A percentile compares a stretch with the other conserved stretches of the same genome.
Evolutionary conservation across 169 alveolate species (phyloP).

Genomic region (Plasmodium vivax): DNA sequence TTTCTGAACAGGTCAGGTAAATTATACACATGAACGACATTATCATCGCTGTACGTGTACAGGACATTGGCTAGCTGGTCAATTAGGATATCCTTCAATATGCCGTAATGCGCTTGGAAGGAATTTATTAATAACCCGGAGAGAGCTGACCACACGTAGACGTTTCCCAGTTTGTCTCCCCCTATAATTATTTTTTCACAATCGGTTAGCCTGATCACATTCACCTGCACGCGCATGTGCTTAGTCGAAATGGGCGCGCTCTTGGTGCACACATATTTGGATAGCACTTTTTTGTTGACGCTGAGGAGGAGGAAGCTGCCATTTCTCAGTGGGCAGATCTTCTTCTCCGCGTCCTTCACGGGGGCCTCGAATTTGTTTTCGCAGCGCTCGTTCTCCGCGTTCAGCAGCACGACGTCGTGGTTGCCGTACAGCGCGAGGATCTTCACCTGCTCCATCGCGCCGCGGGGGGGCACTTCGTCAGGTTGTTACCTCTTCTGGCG

Average conservation of each 20-base stretch:
- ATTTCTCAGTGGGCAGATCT: slow-evolving; percentile 40
- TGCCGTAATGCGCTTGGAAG: slow-evolving; percentile 73
- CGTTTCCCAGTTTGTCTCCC: slow-evolving; percentile 68
- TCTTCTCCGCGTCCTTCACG: slow-evolving; percentile 62
- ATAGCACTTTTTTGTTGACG: slow-evolving; percentile 39
- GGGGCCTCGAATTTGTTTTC: slow-evolving; percentile 50
- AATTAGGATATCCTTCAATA: slow-evolving; percentile 48
- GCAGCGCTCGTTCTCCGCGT: slow-evolving; percentile 61
- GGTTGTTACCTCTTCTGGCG: not conserved
- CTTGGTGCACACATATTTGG: slow-evolving; percentile 36
- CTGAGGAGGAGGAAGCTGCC: slow-evolving; percentile 55
- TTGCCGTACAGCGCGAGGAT: slow-evolving; percentile 45
- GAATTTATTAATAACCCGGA: slow-evolving; percentile 65
- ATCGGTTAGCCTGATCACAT: slow-evolving; percentile 38
- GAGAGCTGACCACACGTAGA: slow-evolving; percentile 52
- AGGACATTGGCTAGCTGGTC: slow-evolving; percentile 54
- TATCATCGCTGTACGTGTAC: slow-evolving; percentile 72
- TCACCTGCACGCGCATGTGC: slow-evolving; percentile 47
- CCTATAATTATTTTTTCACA: slow-evolving; percentile 66
- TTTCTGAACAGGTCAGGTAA: slow-evolving; percentile 62
- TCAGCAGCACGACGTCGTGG: slow-evolving; percentile 39
- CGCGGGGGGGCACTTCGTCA: not conserved
- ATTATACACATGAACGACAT: slow-evolving; percentile 62
- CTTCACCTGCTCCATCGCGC: slow-evolving; percentile 54
- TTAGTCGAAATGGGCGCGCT: slow-evolving; percentile 34